Conservation (phyloP, 768 basidiomycete species). For the Leccinum olivaceopallidum region DNA sequence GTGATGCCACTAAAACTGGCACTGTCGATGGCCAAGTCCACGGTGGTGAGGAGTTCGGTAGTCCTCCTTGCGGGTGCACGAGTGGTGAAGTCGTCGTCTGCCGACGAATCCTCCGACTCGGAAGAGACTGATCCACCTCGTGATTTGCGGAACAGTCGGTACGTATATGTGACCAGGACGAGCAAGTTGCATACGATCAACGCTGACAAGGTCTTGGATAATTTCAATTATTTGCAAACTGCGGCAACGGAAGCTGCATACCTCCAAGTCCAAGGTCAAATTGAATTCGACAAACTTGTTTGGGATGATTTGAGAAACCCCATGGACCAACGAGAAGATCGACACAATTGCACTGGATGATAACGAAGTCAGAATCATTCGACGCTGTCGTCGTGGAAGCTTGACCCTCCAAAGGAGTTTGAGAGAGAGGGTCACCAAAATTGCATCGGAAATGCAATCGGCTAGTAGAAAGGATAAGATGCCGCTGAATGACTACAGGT, state of each 20-base stretch:
- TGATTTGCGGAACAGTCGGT: conserved; percentile 2
- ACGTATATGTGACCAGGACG: conserved; percentile 14
- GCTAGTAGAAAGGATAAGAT: not conserved
- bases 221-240: not conserved
- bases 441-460: not conserved
- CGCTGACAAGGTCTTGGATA: not conserved
- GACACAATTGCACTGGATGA: conserved; percentile 12
- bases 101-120: not conserved
- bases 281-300: not conserved
- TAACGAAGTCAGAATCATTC: conserved; percentile 19
- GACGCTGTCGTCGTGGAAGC: conserved; percentile 16
- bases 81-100: conserved; percentile 15
- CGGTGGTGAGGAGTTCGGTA: conserved; percentile 4
- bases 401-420: conserved; percentile 15
- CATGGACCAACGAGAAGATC: not conserved
- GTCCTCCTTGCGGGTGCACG: not conserved
- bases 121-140: not conserved
- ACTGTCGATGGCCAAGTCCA: conserved; percentile 5
- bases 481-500: not conserved
- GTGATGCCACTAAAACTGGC: too few species aligned
- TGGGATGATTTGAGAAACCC: not conserved
- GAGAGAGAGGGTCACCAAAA: not conserved
- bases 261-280: not conserved
- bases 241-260: not conserved
- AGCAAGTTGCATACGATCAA: conserved; percentile 19